Base-by-base conservation (phyloP, 2,329 filamentous ascomycete genomes). In the Clonostachys rhizophaga region DNA sequence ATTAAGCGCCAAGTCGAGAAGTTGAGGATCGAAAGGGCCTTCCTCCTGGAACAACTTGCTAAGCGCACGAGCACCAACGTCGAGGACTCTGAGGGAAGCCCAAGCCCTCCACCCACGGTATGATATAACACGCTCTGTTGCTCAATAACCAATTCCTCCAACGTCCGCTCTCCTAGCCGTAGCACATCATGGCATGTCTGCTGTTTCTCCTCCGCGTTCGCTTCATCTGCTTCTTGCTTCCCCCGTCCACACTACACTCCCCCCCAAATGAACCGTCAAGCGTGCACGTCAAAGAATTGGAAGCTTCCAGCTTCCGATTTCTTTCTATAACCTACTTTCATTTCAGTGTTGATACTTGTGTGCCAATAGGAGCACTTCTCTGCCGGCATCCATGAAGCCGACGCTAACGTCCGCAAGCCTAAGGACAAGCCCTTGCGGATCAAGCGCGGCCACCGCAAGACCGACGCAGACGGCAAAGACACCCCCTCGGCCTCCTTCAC, bases 1-100 rank as follows among this genome's bases (percentile, higher is more conserved):
- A 81, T 95, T 51, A 85, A 88, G 66, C 84, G 91, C 53, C 87
- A 89, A 59, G 86, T 96, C 55, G 87, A 95, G 65, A 96, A 97
- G 71, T 83, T 95, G 76, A 86, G 94, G 44, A 79, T 97, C 20
- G 88, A 95, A 71, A 81, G 90, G 52, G 87, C 89, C 24, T 86
- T 88, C 55, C 71, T 89, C 42, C 75, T 87, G 34, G 84, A 89
- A 60, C 83, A 90, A 62, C 75, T 94, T 40, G 77, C 83, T 17
- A 85, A 85, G 58, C 81, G 88, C 55, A 90, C 87, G 16, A 87
- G 85, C 65, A 76, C 82, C 55, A 86, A 86, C 55, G 84, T 87
- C 43, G 84, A 89, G 62, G 86, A 91, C 62, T 89, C 86, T 10
- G 87, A 91, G 57, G 84, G 86, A 57, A 89, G 85, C 61, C 86